phyloP scores from a whole-genome alignment of 345 rosid species.

The Hypericum perforatum region DNA sequence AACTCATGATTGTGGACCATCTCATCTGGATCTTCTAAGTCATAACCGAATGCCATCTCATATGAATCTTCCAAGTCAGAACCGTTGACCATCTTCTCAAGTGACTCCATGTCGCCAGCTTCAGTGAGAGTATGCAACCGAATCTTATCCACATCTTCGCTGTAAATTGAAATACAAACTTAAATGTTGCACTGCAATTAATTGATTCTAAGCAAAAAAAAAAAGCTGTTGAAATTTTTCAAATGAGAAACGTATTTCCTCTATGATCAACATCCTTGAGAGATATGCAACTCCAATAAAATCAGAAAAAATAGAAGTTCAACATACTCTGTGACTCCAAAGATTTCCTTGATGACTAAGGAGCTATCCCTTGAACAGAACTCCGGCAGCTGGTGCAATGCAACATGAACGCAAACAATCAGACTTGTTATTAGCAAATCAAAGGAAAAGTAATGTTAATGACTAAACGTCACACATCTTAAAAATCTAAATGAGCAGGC shows the following conservation, averaged over 20 bases:
- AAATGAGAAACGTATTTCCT: background rate
- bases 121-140: slow-evolving; percentile 64
- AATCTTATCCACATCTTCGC: slow-evolving; percentile 80
- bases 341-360: slow-evolving; percentile 77
- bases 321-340: slow-evolving; percentile 85
- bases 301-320: background rate
- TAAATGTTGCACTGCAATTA: background rate
- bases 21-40: slow-evolving; percentile 28
- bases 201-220: background rate
- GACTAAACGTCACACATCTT: background rate
- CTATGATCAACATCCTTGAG: slow-evolving; percentile 1
- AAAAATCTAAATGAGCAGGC: too few relatives aligned
- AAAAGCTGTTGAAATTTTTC: background rate
- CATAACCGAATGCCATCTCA: slow-evolving; percentile 37
- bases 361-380: slow-evolving; percentile 73
- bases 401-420: slow-evolving; percentile 14
- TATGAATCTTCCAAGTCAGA: slow-evolving; percentile 28
- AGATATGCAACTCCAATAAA: background rate
- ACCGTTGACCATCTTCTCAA: slow-evolving; percentile 71
- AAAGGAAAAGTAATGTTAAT: background rate
- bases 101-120: slow-evolving; percentile 75
- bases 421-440: background rate
- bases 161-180: slow-evolving; percentile 14
- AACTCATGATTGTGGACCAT: too few relatives aligned
- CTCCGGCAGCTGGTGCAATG: slow-evolving; percentile 63